Base-by-base conservation (phyloP, 2,329 filamentous ascomycete species). In the Xylariaceae sp. region DNA sequence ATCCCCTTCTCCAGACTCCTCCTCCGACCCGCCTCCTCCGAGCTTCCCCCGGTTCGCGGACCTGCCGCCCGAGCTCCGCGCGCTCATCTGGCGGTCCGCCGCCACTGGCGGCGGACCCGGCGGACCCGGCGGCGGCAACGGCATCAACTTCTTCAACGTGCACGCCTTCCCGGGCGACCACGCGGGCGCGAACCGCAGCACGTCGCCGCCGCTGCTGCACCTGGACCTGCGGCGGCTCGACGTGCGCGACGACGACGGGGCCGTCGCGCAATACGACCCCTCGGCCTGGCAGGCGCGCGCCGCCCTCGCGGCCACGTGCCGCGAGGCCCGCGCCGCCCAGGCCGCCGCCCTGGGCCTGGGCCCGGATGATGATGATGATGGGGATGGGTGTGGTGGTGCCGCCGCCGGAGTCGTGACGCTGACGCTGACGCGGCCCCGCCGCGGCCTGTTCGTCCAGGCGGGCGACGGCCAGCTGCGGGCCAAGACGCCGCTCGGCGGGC, bases 71-170 rank as follows among this genome's bases (percentile, higher is more conserved):
- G 22, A 37, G 11, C 39, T 57, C 16, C 50, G 55, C 2, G 43
- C 49, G 18, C 38, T 50, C 19, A 53, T 56, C 30, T 57, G 49
- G 44, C 44, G 32, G 1, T 28, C 40, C 13, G 52, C 52, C 10
- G 29, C 55, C 3, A n/a, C n/a, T n/a, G n/a, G n/a, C n/a, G n/a
- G n/a, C n/a, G n/a, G n/a, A n/a, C n/a, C n/a, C n/a, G n/a, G n/a
- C n/a, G n/a, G n/a, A n/a, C n/a, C n/a, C n/a, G n/a, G n/a, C n/a
- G 48, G 51, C 0, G 32, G 34, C 2, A 46, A 51, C 2, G 52
- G 51, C 17, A 49, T 57, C 33, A 57, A 56, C 42, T 56, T 56
- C 43, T 57, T 57, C 49, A 57, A 57, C 41, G 40, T 56, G 2
- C 55, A 57, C 39, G 42, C 35, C 34, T 50, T 56, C 38, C 55